These are phyloP conservation scores for Quercus agrifolia DNA, from an alignment of 306 rosid genomes.

Conservation along the genomic window DNA sequence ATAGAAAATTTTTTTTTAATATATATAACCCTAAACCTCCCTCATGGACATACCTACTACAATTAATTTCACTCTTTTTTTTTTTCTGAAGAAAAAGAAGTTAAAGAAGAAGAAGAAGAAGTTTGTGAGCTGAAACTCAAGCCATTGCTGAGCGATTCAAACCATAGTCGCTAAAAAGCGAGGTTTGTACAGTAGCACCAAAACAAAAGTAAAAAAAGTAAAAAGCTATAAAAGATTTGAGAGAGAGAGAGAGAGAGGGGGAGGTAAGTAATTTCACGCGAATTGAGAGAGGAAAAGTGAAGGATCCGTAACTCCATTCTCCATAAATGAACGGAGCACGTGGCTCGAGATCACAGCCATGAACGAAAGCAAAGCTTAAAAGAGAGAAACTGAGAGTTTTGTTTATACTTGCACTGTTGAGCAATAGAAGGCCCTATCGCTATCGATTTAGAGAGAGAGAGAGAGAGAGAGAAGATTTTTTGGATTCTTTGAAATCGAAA, in stretches of 20 bases:
- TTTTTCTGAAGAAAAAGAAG: no score
- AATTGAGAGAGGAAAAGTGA: conserved; percentile 32
- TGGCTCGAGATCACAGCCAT: conserved; percentile 49
- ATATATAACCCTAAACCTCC: conserved; percentile 54
- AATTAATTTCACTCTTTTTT: conserved; percentile 16
- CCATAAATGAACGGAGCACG: conserved; percentile 32
- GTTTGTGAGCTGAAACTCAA: conserved; percentile 14
- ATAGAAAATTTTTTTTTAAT: conserved; percentile 29
- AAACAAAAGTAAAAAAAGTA: background rate
- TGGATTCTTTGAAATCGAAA: conserved; percentile 6
- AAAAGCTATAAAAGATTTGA: background rate
- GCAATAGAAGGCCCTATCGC: conserved; percentile 50
- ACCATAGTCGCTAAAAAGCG: conserved; percentile 18
- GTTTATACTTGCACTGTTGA: conserved; percentile 20
- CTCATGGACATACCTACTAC: conserved; percentile 17
- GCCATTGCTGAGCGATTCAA: conserved; percentile 46
- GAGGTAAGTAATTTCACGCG: conserved; percentile 17
- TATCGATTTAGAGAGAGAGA: conserved; percentile 41
- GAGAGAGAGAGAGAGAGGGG: background rate
- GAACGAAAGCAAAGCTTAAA: conserved; percentile 20
- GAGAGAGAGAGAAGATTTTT: conserved; percentile 37
- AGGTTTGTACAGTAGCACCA: background rate
- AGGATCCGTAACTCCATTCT: conserved; percentile 29
- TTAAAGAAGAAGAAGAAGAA: no score
- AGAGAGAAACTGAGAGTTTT: conserved; percentile 14